These are phyloP conservation scores for Blastomyces gilchristii DNA, from an alignment of 2,329 filamentous ascomycete genomes.

Conservation along the genomic window DNA sequence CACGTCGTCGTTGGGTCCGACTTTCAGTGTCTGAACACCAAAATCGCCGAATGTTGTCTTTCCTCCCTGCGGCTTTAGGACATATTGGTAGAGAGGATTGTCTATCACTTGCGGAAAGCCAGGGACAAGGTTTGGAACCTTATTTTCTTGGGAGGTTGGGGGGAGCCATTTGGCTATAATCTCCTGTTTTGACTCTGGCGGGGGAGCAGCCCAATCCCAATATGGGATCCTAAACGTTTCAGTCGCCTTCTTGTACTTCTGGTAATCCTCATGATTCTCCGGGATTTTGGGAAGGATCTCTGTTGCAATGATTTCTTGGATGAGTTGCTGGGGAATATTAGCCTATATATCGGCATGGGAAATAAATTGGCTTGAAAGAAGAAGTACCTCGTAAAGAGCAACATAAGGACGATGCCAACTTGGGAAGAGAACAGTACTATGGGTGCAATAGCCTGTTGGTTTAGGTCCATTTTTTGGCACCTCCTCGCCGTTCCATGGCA, in stretches of 20 bases:
- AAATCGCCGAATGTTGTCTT: constrained; percentile 8
- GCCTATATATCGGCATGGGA: background rate
- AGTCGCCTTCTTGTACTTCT: constrained; percentile 37
- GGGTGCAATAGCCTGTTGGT: constrained; percentile 63
- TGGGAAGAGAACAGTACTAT: constrained; percentile 65
- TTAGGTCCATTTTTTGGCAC: constrained; percentile 32
- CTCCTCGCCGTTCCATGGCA: constrained; percentile 7
- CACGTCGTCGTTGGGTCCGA: constrained; percentile 10
- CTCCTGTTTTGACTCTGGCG: constrained; percentile 20
- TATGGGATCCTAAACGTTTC: constrained; percentile 35
- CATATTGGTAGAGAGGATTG: constrained; percentile 40
- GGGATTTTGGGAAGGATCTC: constrained; percentile 32
- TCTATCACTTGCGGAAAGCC: constrained; percentile 28
- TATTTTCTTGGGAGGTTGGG: constrained; percentile 20
- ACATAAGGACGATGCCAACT: constrained; percentile 79
- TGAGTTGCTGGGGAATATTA: constrained; percentile 23
- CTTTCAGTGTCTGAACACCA: constrained; percentile 12
- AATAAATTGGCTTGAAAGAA: background rate
- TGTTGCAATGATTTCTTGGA: constrained; percentile 29
- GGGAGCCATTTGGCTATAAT: constrained; percentile 29
- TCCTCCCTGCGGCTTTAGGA: constrained; percentile 18
- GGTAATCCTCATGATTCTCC: constrained; percentile 32
- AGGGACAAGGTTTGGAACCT: constrained; percentile 34
- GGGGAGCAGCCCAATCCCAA: constrained; percentile 38
- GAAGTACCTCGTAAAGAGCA: constrained; percentile 45